phyloP scores from a whole-genome alignment of 768 basidiomycete species.

The Trametes elegans region DNA sequence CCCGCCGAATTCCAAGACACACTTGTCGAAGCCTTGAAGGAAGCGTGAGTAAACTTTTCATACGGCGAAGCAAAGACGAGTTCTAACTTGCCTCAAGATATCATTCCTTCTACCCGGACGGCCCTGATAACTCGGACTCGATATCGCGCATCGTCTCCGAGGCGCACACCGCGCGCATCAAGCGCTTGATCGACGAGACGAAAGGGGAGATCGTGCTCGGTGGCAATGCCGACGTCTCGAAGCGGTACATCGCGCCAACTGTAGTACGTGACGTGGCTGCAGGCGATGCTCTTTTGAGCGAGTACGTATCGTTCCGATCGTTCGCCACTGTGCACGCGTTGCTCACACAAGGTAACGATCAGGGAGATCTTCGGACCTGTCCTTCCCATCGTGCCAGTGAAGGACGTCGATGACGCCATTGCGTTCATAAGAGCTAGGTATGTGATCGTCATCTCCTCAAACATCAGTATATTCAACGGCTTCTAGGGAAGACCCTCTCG shows the following conservation, averaged over 20 bases:
- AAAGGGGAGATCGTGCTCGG: conserved; percentile 65
- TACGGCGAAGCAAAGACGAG: too few species aligned
- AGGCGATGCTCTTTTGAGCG: conserved; percentile 74
- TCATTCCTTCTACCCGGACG: conserved; percentile 52
- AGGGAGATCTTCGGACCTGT: conserved; percentile 88
- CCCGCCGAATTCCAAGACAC: conserved; percentile 38
- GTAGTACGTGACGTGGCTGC: conserved; percentile 59
- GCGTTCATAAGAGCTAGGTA: conserved; percentile 61
- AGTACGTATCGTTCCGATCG: conserved; percentile 45
- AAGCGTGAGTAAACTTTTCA: conserved; percentile 36
- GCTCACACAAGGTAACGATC: neutral
- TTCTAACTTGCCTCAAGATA: too few species aligned
- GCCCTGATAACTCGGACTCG: conserved; percentile 40
- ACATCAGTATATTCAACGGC: neutral
- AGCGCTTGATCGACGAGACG: conserved; percentile 60
- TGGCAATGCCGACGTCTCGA: conserved; percentile 56
- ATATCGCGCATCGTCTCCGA: conserved; percentile 52
- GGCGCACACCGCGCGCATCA: conserved; percentile 56
- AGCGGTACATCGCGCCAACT: conserved; percentile 68
- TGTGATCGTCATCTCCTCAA: too few species aligned
- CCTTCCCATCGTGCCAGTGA: conserved; percentile 70
- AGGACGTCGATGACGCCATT: conserved; percentile 70
- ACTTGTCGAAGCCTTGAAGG: conserved; percentile 41
- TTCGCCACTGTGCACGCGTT: neutral
- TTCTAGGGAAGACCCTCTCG: conserved; percentile 76